Evolutionary conservation across 139 green algal genomes (phyloP), one percentile per base, ranked within the genome.

Genomic region (Coelastrella sp.): DNA sequence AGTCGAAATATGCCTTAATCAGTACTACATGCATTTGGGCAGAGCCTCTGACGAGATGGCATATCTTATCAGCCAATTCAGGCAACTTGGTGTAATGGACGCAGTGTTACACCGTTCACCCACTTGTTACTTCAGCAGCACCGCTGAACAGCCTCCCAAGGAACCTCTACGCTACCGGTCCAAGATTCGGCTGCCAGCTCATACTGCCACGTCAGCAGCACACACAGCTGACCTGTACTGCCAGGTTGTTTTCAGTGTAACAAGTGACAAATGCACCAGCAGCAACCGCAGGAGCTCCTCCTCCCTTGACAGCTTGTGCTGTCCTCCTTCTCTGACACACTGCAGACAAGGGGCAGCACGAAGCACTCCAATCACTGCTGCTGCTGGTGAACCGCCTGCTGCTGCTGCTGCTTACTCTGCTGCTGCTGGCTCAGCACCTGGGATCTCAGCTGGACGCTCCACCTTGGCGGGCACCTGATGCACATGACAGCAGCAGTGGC

Each of bases 381-480:
- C 63, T 70, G 63, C 63, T 17, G 24, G 27, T 17, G 25, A 20
- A 4, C 24, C n/a, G 17, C 8, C 56, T 78, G 70, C 72, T 70
- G 19, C 56, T 89, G 49, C 61, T 86, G 76, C 87, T 87, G 82
- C 80, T 82, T 68, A 61, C 22, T 87, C 89, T 58, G 88, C 63
- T 57, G 49, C 82, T 72, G 81, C 61, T 63, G 35, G 27, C 82
- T 90, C 91, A 58, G 80, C 85, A 20, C 73, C 88, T 15, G 88
- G 78, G 83, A 80, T 27, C 57, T 75, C 85, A 66, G 93, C 90
- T 68, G 93, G 92, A 20, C 93, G 81, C 82, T 95, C 93, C 17
- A 95, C 59, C 91, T 94, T 94, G 90, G 90, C 88, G 76, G 92
- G 92, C 15, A 92, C 91, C 93, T 91, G 88, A 73, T 22, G 79